Evolutionary conservation across 2,329 filamentous ascomycete genomes (phyloP), one percentile per base, ranked within the genome.

Genomic region (Penicillium frequentans): DNA sequence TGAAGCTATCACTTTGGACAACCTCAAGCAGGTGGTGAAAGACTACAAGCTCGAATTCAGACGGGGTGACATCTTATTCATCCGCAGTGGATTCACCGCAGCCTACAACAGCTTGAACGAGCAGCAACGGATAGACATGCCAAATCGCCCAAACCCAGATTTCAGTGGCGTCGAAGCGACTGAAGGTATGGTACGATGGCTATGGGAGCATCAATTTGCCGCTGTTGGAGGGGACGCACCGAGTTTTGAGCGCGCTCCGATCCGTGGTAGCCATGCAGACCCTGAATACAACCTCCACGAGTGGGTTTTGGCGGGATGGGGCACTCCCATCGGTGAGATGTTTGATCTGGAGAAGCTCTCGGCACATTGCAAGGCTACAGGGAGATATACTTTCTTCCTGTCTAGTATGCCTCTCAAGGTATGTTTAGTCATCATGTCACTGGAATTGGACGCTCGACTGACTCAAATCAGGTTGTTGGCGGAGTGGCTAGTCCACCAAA

Each of bases 171-270:
- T 75, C 2, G 71, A 74, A 56, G 69, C 72, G 21, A 68, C 67
- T 2, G 71, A 74, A 37, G 57, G 61, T 5, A 66, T 72, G 42
- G 55, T 75, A 11, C 52, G 65, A 23, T 75, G 72, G 72, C 54
- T 75, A 27, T 74, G 72, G 72, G 65, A 74, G 6, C 64, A 69
- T 21, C 67, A 71, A 39, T 75, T 75, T 52, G 61, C 66, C n/a
- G 72, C 71, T 31, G 66, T 74, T 3, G 72, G 69, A 2, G 63
- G 67, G 26, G 72, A 74, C 58, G 69, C 70, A 16, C 70, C 72
- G 3, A 69, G 68, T 19, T 73, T 74, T 46, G 72, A 70, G 43
- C 57, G 62, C 7, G 63, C 65, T 19, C 68, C 68, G 16, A 68
- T 69, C 10, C 57, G 65, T 19, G 67, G 67, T 9, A 58, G 59